A percentile compares a stretch with the other conserved stretches of the same genome.
phyloP scores from a whole-genome alignment of 1,284 basidiomycete species.

The Vanrija humicola region DNA sequence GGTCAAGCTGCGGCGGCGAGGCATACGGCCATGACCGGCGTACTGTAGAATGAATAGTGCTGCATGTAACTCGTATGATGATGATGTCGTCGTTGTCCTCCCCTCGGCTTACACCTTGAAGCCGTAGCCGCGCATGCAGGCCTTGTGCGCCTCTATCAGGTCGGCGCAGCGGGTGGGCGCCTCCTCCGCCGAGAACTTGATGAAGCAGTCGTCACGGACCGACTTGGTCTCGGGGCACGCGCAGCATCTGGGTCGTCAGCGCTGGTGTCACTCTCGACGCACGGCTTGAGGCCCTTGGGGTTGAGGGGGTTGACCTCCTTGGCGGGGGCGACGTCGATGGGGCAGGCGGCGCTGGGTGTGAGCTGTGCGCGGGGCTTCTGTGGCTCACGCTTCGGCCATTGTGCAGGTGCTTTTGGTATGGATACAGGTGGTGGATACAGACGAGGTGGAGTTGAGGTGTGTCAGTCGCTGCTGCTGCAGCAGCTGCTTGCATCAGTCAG shows the following conservation, averaged over 20 bases:
- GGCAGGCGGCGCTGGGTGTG: background rate
- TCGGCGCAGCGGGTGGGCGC: conserved; percentile 75
- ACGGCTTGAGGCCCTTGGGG: conserved; percentile 88
- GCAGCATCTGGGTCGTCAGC: conserved; percentile 62
- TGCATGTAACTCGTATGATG: conserved; percentile 8
- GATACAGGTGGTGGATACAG: background rate
- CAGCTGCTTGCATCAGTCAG: background rate
- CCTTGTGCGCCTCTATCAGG: conserved; percentile 71
- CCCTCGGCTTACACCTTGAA: conserved; percentile 63
- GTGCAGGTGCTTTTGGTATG: conserved; percentile 1
- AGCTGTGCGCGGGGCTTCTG: background rate
- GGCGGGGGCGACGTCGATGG: conserved; percentile 9
- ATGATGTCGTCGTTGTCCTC: background rate
- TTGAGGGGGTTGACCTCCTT: conserved; percentile 67
- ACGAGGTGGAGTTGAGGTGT: background rate
- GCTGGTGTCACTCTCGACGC: conserved; percentile 5
- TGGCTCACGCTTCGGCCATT: conserved; percentile 11
- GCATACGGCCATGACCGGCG: conserved; percentile 1
- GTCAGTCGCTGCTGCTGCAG: background rate
- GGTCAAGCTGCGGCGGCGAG: conserved; percentile 17
- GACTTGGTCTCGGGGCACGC: conserved; percentile 93
- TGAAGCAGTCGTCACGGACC: conserved; percentile 86
- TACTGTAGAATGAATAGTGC: conserved; percentile 2
- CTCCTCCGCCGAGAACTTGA: conserved; percentile 65
- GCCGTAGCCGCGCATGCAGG: conserved; percentile 84